phyloP scores from a whole-genome alignment of 768 basidiomycete genomes.

The Pleurotus tuber-regium region DNA sequence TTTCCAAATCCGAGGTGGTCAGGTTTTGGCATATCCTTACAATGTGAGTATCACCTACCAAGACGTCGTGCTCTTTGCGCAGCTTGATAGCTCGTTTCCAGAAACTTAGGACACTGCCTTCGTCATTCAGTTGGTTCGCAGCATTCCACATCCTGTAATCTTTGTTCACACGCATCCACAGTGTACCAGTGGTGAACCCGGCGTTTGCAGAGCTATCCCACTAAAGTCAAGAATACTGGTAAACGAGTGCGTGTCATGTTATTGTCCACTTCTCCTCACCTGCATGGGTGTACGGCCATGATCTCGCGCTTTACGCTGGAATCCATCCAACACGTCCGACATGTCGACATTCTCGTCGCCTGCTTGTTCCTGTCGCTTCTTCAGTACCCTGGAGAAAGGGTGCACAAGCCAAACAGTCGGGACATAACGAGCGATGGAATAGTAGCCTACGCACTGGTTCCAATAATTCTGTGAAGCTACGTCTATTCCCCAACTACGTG shows the following conservation, averaged over 20 bases:
- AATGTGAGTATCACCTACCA: too few relatives aligned
- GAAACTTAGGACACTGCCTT: conserved; percentile 53
- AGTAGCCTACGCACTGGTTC: conserved; percentile 50
- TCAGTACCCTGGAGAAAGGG: conserved; percentile 38
- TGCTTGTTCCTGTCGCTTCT: conserved; percentile 31
- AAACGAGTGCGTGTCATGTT: too few relatives aligned
- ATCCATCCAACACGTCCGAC: conserved; percentile 54
- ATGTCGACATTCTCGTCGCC: conserved; percentile 49
- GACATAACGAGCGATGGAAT: too few relatives aligned
- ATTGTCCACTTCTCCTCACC: too few relatives aligned
- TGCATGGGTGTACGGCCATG: conserved; percentile 72
- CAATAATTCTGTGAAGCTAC: conserved; percentile 61
- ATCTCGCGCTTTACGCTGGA: conserved; percentile 66
- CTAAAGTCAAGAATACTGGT: conserved; percentile 27
- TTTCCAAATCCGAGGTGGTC: too few relatives aligned
- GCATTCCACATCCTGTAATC: conserved; percentile 64
- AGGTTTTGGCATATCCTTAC: too few relatives aligned
- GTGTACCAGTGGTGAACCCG: conserved; percentile 62
- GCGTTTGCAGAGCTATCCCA: conserved; percentile 55
- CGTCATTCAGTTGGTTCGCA: conserved; percentile 41
- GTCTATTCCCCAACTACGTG: conserved; percentile 63
- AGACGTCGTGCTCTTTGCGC: conserved; percentile 50
- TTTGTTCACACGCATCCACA: conserved; percentile 77
- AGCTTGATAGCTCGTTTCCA: conserved; percentile 55
- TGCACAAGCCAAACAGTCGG: too few relatives aligned